Conservation (phyloP, 129 eudicot species). For the Rutidosis leptorrhynchoides region DNA sequence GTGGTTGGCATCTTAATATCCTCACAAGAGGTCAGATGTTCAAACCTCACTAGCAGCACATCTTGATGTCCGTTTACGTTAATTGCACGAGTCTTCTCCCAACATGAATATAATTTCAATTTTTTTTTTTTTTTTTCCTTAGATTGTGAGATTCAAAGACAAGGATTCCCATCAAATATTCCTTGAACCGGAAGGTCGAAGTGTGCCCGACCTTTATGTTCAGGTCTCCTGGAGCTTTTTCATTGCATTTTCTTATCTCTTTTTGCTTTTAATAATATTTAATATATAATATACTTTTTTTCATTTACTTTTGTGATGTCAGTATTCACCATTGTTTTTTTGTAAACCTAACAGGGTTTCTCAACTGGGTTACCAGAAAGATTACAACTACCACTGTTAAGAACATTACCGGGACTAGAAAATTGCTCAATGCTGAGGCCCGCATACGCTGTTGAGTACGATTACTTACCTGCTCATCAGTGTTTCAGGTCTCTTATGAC, state of each 20-base stretch:
- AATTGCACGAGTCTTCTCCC: constrained; percentile 4
- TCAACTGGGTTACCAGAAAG: constrained; percentile 97
- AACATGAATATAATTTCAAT: neutral
- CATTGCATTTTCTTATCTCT: constrained; percentile 13
- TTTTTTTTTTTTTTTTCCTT: constrained; percentile 9
- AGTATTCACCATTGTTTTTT: constrained; percentile 2
- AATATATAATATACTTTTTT: neutral
- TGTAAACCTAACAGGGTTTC: constrained; percentile 58
- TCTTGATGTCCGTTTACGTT: too few species aligned
- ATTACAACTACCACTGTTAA: constrained; percentile 80
- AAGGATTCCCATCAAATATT: constrained; percentile 97
- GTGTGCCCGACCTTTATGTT: constrained; percentile 88
- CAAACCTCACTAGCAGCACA: too few species aligned
- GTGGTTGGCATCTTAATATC: too few species aligned
- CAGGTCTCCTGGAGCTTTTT: constrained; percentile 50
- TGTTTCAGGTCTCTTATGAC: constrained; percentile 97
- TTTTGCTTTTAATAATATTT: neutral
- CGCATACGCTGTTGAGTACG: constrained; percentile 97
- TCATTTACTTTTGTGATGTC: constrained; percentile 2
- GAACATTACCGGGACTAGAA: constrained; percentile 92
- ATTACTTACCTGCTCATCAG: constrained; percentile 93
- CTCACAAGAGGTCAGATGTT: too few species aligned
- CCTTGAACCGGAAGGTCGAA: constrained; percentile 95
- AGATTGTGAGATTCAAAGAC: constrained; percentile 98
- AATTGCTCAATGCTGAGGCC: constrained; percentile 96